Percentiles rank a stretch among this genome's conserved stretches.
phyloP scores from a whole-genome alignment of 2,329 filamentous ascomycete genomes.

The Microascus cirrosus region DNA sequence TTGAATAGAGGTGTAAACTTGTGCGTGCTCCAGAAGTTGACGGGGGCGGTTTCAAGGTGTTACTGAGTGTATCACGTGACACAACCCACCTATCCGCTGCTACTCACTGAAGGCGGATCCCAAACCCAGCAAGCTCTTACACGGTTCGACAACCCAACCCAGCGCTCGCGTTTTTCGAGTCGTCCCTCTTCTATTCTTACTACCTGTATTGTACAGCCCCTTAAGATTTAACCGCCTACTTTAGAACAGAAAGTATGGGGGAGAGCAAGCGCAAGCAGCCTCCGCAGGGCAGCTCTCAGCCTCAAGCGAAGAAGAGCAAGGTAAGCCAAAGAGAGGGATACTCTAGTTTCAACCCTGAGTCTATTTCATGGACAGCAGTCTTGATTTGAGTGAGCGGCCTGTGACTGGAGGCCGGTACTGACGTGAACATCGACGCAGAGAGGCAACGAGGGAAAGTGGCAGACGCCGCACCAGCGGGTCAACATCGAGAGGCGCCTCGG shows the following conservation, averaged over 20 bases:
- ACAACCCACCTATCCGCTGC: background rate
- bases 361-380: background rate
- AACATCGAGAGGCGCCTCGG: slow-evolving; percentile 31
- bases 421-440: slow-evolving; percentile 20
- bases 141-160: background rate
- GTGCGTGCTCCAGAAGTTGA: background rate
- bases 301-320: slow-evolving; percentile 27
- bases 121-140: background rate
- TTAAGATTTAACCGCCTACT: background rate
- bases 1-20: background rate
- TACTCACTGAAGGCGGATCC: background rate
- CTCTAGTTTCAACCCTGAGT: background rate
- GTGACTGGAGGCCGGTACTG: background rate
- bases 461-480: slow-evolving; percentile 45
- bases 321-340: slow-evolving; percentile 13
- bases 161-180: background rate
- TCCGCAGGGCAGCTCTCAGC: slow-evolving; percentile 13
- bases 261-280: slow-evolving; percentile 10
- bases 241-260: background rate
- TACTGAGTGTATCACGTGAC: background rate
- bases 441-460: slow-evolving; percentile 47
- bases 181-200: background rate
- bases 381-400: background rate
- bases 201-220: background rate
- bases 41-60: background rate